Evolutionary conservation across 78 protist genomes (phyloP), one percentile per base, ranked within the genome.

Genomic region (Salpingoeca rosetta): DNA sequence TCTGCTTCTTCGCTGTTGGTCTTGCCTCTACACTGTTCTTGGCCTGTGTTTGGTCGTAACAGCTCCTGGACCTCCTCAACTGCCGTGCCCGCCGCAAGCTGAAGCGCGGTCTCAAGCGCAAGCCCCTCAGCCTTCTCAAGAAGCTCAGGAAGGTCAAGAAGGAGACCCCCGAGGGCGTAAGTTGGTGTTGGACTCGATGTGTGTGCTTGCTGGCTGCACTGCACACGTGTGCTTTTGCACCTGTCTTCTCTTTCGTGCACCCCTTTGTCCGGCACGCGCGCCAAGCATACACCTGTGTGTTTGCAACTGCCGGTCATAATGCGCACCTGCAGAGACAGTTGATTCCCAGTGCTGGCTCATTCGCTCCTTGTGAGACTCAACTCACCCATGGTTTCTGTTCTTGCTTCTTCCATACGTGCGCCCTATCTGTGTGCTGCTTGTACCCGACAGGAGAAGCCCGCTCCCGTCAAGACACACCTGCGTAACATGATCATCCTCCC

Each of bases 401-500:
- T 1, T 36, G 2, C 79, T 17, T 51, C 31, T 51, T 7, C 65
- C 65, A 84, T 73, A 92, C 84, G n/a, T n/a, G n/a, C n/a, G n/a
- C n/a, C n/a, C n/a, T n/a, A n/a, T n/a, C n/a, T n/a, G n/a, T n/a
- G n/a, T n/a, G n/a, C n/a, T n/a, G n/a, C n/a, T n/a, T n/a, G n/a
- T n/a, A n/a, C n/a, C n/a, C n/a, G n/a, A 44, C 95, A 96, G 83
- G 98, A 96, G 91, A 96, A 98, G 94, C 99, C 99, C 86, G 91
- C 85, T 25, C 74, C 85, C 74, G 95, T 98, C 88, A 98, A 98
- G 95, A 99, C 99, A 73, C 99, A 97, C 91, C 94, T 94, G 65
- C 92, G 99, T 81, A 82, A 96, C 97, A 97, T 98, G 98, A 89
- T 98, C 93, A 92, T 99, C 80, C 92, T 97, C 72, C 99, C 99